Percentiles rank a stretch among this genome's conserved stretches.
phyloP scores from a whole-genome alignment of 257 asterid species.

The Eucommia ulmoides region DNA sequence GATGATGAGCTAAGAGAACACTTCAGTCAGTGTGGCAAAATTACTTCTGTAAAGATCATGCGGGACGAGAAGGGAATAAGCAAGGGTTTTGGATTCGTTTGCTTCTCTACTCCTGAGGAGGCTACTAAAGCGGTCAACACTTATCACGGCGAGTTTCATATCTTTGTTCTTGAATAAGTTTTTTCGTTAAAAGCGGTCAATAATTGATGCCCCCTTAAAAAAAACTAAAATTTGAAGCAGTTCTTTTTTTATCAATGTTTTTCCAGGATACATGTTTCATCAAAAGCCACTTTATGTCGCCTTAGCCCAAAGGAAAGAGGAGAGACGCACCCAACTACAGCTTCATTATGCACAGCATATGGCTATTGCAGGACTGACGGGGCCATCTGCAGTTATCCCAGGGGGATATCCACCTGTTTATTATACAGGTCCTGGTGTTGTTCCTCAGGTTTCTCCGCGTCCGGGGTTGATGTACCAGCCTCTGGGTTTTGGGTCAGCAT shows the following conservation, averaged over 20 bases:
- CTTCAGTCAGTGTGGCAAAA: conserved; percentile 62
- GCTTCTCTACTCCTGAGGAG: conserved; percentile 74
- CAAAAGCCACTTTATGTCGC: conserved; percentile 68
- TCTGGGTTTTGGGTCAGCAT: conserved; percentile 45
- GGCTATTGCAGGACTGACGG: conserved; percentile 37
- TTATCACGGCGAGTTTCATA: conserved; percentile 33
- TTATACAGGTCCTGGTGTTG: conserved; percentile 41
- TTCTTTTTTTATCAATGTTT: not conserved
- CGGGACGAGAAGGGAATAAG: conserved; percentile 66
- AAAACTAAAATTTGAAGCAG: not conserved
- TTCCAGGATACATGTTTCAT: conserved; percentile 54
- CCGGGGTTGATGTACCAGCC: conserved; percentile 50
- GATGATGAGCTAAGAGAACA: conserved; percentile 55
- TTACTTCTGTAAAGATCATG: conserved; percentile 74
- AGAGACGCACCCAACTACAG: conserved; percentile 59
- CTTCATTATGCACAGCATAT: conserved; percentile 41
- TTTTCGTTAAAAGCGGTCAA: not conserved
- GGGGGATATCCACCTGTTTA: conserved; percentile 59
- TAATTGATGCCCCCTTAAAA: not conserved
- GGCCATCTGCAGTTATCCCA: conserved; percentile 40
- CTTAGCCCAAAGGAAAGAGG: conserved; percentile 86
- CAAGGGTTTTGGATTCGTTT: conserved; percentile 87
- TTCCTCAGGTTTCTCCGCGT: conserved; percentile 38
- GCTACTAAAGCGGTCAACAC: conserved; percentile 54
- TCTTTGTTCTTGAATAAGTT: not conserved